Percentiles rank a stretch among this genome's conserved stretches.
Evolutionary conservation across 495 filamentous ascomycete species (phyloP).

Genomic region (Hamigera avellanea): DNA sequence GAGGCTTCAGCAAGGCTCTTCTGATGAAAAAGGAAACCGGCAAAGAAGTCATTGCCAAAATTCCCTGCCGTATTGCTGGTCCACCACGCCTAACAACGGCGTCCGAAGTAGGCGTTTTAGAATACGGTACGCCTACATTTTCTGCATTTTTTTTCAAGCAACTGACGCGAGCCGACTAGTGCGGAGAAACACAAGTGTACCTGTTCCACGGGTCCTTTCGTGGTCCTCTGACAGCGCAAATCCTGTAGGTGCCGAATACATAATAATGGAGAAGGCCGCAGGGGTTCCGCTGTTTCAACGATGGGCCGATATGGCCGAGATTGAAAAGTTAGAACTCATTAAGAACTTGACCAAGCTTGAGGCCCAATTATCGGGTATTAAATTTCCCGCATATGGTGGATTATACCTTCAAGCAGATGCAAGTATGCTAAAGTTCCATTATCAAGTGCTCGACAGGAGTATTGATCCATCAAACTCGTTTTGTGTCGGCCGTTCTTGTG

Average conservation of each 20-base stretch:
- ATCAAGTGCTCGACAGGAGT: conserved; percentile 6
- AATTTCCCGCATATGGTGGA: conserved; percentile 10
- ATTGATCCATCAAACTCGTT: conserved; percentile 11
- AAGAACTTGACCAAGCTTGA: conserved; percentile 10
- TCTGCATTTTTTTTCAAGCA: too few relatives aligned
- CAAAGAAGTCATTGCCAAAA: conserved; percentile 24
- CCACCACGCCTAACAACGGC: conserved; percentile 20
- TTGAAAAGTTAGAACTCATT: conserved; percentile 8
- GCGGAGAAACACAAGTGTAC: conserved; percentile 17
- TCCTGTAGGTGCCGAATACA: conserved; percentile 14
- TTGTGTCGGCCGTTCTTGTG: conserved; percentile 14
- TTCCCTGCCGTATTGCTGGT: conserved; percentile 24
- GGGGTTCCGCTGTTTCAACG: conserved; percentile 13
- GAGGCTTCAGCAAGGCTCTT: conserved; percentile 29
- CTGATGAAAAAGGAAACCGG: conserved; percentile 21
- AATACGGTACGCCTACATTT: conserved; percentile 18
- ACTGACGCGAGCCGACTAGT: conserved; percentile 9
- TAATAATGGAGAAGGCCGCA: conserved; percentile 19
- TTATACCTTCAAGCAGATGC: conserved; percentile 17
- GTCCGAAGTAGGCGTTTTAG: conserved; percentile 23
- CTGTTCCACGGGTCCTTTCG: conserved; percentile 11
- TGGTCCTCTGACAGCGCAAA: conserved; percentile 14
- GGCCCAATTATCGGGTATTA: conserved; percentile 5
- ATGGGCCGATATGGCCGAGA: conserved; percentile 8
- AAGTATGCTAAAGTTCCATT: conserved; percentile 2